Percentiles rank a stretch among this genome's conserved stretches.
These are phyloP conservation scores for Pichia cabralensis DNA, from an alignment of 805 yeast genomes.

Conservation along the genomic window DNA sequence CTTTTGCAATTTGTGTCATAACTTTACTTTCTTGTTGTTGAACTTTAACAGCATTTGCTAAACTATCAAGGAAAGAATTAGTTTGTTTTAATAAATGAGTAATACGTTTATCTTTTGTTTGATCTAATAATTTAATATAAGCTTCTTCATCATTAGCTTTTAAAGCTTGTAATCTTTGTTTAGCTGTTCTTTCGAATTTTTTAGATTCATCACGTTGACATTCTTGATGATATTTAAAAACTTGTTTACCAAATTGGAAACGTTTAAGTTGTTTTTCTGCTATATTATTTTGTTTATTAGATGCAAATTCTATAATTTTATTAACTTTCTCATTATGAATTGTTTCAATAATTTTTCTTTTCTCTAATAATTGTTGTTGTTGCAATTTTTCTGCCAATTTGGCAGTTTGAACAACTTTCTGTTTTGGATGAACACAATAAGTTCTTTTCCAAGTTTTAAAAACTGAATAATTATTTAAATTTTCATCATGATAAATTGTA, in stretches of 20 bases:
- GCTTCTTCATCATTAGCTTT: slow-evolving; percentile 87
- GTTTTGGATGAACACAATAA: slow-evolving; percentile 55
- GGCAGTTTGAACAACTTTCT: slow-evolving; percentile 65
- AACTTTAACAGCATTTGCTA: slow-evolving; percentile 68
- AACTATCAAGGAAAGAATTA: slow-evolving; percentile 63
- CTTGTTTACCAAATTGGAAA: slow-evolving; percentile 24
- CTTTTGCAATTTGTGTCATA: slow-evolving; percentile 20
- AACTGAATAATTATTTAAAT: slow-evolving; percentile 41
- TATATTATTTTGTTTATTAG: slow-evolving; percentile 23
- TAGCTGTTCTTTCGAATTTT: slow-evolving; percentile 71
- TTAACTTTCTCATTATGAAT: slow-evolving; percentile 41
- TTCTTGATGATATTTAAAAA: slow-evolving; percentile 39
- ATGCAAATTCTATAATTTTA: slow-evolving; percentile 26
- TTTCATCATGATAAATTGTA: slow-evolving; percentile 45
- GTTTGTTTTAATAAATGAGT: slow-evolving; percentile 78
- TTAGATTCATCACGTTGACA: slow-evolving; percentile 70
- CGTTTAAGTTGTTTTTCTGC: slow-evolving; percentile 23
- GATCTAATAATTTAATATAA: slow-evolving; percentile 71
- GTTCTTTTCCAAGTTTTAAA: slow-evolving; percentile 63
- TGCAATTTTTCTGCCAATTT: slow-evolving; percentile 67
- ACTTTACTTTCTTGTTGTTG: slow-evolving; percentile 53
- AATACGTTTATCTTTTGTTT: slow-evolving; percentile 80
- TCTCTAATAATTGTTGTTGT: slow-evolving; percentile 58
- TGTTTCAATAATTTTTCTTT: slow-evolving; percentile 39
- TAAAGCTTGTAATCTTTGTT: slow-evolving; percentile 78